These are phyloP conservation scores for Poa pratensis DNA, from an alignment of 176 grass and related monocot species.

Conservation along the genomic window DNA sequence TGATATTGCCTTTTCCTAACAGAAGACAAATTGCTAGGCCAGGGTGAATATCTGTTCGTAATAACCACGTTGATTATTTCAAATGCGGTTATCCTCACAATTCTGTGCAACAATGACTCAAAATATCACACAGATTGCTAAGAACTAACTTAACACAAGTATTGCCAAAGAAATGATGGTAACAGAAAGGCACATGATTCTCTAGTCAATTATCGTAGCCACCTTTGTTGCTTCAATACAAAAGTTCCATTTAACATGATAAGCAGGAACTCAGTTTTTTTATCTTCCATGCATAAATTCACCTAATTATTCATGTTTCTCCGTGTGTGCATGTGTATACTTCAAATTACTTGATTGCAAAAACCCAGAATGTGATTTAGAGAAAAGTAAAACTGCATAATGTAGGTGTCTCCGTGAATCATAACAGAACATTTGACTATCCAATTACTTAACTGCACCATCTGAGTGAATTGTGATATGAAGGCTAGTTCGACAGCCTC, in stretches of 20 bases:
- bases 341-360: slow-evolving; percentile 24
- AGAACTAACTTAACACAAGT: slow-evolving; percentile 7
- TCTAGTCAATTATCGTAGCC: not conserved
- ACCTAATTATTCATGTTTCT: slow-evolving; percentile 1
- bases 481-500: slow-evolving; percentile 11
- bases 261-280: not conserved
- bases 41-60: not conserved
- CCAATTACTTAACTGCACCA: slow-evolving; percentile 3
- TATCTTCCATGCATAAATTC: not conserved
- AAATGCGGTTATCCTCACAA: slow-evolving; percentile 6
- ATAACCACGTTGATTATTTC: slow-evolving; percentile 23
- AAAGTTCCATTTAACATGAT: slow-evolving; percentile 14
- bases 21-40: not conserved
- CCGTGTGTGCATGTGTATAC: not conserved
- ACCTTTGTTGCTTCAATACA: not conserved
- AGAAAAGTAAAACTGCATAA: not conserved
- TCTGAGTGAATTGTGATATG: not conserved
- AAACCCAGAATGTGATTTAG: slow-evolving; percentile 10
- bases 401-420: not conserved
- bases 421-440: slow-evolving; percentile 14
- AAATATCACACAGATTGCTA: not conserved
- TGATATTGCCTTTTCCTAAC: not conserved
- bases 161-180: not conserved
- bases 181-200: slow-evolving; percentile 19
- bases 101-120: not conserved